Conservation (phyloP, 192 early-diverging fungal genomes). For the Backusella luteola region DNA sequence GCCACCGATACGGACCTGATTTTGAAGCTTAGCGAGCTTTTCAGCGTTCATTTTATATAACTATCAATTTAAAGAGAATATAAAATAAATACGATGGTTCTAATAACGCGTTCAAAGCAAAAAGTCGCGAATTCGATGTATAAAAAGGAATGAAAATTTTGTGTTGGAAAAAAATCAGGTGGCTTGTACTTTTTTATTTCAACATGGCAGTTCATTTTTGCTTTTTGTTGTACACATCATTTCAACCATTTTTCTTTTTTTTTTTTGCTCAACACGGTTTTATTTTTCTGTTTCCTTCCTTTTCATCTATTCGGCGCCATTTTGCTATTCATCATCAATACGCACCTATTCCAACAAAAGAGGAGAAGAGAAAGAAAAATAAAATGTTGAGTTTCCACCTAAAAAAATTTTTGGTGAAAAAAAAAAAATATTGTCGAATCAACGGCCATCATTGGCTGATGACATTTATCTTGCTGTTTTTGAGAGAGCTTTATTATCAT, state of each 20-base stretch:
- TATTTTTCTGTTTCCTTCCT: background rate
- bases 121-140: background rate
- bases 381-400: conserved; percentile 6
- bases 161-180: background rate
- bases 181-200: background rate
- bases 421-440: conserved; percentile 1
- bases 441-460: background rate
- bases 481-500: background rate
- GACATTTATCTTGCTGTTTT: background rate
- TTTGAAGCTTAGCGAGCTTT: conserved; percentile 93
- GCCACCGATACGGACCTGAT: conserved; percentile 84
- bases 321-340: background rate
- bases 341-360: conserved; percentile 14
- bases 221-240: background rate
- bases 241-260: background rate
- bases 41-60: conserved; percentile 70
- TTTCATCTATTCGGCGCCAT: background rate
- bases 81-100: background rate
- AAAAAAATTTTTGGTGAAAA: background rate
- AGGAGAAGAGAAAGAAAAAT: conserved; percentile 3
- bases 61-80: background rate
- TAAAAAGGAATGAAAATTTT: background rate
- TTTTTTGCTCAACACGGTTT: background rate
- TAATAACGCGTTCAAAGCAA: background rate
- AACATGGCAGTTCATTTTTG: background rate